Conservation (phyloP, 129 eudicot species). For the Kitagawia praeruptora region DNA sequence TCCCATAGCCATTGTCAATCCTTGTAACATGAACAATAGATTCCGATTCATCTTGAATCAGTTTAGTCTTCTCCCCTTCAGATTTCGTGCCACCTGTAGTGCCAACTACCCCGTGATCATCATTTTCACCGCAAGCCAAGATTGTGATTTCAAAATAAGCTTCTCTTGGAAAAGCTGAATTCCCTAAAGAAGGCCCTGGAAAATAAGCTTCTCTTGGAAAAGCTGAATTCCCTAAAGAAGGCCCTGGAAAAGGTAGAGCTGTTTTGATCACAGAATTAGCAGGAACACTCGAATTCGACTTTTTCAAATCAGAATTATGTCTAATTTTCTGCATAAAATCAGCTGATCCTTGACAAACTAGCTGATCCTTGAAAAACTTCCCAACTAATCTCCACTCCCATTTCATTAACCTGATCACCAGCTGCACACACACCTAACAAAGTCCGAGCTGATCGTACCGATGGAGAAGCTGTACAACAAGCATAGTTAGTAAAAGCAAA, state of each 20-base stretch:
- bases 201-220: slow-evolving; percentile 92
- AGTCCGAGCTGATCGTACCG: slow-evolving; percentile 42
- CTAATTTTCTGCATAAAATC: slow-evolving; percentile 85
- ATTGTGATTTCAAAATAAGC: slow-evolving; percentile 87
- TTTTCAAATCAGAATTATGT: slow-evolving; percentile 39
- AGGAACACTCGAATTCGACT: slow-evolving; percentile 6
- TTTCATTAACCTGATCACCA: slow-evolving; percentile 16
- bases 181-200: slow-evolving; percentile 73
- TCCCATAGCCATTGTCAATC: slow-evolving; percentile 19
- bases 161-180: slow-evolving; percentile 72
- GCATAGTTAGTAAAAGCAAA: slow-evolving; percentile 51
- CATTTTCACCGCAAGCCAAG: slow-evolving; percentile 5
- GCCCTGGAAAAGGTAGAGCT: slow-evolving; percentile 84
- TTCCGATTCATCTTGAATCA: slow-evolving; percentile 46
- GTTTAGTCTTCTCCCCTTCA: slow-evolving; percentile 22
- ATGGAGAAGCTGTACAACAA: slow-evolving; percentile 25
- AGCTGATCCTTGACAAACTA: slow-evolving; percentile 21
- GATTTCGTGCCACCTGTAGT: too few species aligned
- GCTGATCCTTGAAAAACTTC: slow-evolving; percentile 35
- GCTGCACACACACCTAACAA: slow-evolving; percentile 35
- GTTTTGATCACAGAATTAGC: slow-evolving; percentile 40
- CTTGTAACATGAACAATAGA: slow-evolving; percentile 35
- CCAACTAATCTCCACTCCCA: slow-evolving; percentile 61
- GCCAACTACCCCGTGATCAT: too few species aligned
- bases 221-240: slow-evolving; percentile 46